phyloP scores from a whole-genome alignment of 2,329 filamentous ascomycete genomes.

The Aspergillus luchuensis region DNA sequence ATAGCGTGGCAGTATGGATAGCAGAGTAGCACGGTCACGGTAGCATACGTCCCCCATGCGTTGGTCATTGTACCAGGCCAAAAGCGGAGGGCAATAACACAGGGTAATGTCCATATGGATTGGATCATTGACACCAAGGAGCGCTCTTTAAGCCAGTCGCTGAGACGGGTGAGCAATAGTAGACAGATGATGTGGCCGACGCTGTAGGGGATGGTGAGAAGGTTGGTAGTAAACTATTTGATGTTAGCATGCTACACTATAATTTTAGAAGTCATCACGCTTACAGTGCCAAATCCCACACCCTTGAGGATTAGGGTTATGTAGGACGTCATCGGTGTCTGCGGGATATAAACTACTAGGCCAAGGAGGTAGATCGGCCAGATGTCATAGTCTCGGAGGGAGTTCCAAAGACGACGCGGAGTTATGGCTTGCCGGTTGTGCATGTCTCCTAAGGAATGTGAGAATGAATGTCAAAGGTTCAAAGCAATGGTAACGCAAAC shows the following conservation, averaged over 20 bases:
- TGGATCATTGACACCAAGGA: conserved; percentile 52
- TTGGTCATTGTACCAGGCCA: conserved; percentile 49
- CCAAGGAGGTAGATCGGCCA: conserved; percentile 60
- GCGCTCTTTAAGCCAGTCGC: conserved; percentile 50
- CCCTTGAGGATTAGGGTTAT: conserved; percentile 61
- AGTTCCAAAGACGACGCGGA: conserved; percentile 52
- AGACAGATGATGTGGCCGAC: conserved; percentile 43
- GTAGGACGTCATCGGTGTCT: conserved; percentile 54
- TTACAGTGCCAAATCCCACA: conserved; percentile 57
- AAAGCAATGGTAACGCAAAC: background rate
- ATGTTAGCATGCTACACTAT: background rate
- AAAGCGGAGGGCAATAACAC: conserved; percentile 54
- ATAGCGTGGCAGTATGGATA: conserved; percentile 64
- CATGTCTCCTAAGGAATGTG: conserved; percentile 48
- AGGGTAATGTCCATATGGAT: conserved; percentile 63
- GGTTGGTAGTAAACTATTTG: conserved; percentile 58
- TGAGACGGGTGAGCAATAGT: conserved; percentile 48
- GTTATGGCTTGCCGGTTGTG: conserved; percentile 62
- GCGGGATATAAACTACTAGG: conserved; percentile 57
- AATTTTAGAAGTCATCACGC: background rate
- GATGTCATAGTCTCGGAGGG: conserved; percentile 61
- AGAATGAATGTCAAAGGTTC: background rate
- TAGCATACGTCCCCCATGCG: conserved; percentile 55
- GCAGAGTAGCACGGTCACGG: conserved; percentile 53
- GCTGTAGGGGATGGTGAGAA: conserved; percentile 60